These are phyloP conservation scores for Claviceps quebecensis DNA, from an alignment of 2,329 filamentous ascomycete genomes.

Conservation along the genomic window DNA sequence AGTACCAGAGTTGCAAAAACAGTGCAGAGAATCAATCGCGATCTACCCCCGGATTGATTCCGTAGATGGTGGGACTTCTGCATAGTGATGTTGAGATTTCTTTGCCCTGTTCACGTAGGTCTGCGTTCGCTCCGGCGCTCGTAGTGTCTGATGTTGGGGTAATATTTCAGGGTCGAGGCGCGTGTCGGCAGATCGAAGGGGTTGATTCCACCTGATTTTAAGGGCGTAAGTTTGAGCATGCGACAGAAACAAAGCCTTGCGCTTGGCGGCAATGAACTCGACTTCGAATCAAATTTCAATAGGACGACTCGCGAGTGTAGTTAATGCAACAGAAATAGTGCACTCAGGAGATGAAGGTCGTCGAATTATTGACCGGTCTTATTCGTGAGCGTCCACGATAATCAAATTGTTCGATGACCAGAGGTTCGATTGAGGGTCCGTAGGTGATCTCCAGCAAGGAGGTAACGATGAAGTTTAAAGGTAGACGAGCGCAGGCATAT, in stretches of 20 bases:
- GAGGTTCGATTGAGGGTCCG: not conserved
- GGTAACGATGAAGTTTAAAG: not conserved
- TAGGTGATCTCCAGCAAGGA: not conserved
- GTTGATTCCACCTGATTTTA: not conserved
- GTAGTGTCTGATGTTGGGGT: not conserved
- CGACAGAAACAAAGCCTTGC: not conserved
- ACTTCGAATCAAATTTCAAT: not conserved
- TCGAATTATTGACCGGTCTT: not conserved
- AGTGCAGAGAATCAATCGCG: conserved; percentile 4
- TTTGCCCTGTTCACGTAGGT: not conserved
- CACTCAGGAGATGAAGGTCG: not conserved
- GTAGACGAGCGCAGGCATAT: conserved; percentile 4
- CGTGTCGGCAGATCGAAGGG: not conserved
- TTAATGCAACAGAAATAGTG: not conserved
- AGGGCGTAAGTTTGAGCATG: not conserved
- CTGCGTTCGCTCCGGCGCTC: not conserved
- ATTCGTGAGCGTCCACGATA: not conserved
- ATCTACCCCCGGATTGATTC: conserved; percentile 4
- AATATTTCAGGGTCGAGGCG: not conserved
- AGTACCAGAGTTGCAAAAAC: conserved; percentile 3
- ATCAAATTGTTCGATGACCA: not conserved
- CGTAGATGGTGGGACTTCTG: conserved; percentile 4
- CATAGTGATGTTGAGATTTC: not conserved
- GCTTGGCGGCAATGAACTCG: not conserved
- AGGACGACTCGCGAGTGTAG: not conserved